phyloP scores from a whole-genome alignment of 2,329 filamentous ascomycete species.

The Aspergillus pseudoglaucus region DNA sequence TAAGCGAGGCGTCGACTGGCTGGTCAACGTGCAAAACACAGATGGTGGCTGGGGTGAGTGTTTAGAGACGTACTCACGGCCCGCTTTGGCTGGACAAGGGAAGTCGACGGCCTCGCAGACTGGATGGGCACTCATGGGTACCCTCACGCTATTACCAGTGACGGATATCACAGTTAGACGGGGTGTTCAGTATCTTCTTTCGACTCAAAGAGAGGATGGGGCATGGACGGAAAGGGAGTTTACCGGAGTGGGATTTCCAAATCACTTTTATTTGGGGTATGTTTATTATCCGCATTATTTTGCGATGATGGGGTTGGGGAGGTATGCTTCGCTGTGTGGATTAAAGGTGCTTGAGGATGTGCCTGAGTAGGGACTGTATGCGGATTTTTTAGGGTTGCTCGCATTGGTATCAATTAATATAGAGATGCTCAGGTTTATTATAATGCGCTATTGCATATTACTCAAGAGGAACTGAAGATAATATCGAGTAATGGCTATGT shows the following conservation, averaged over 20 bases:
- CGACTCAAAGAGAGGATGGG: slow-evolving; percentile 1
- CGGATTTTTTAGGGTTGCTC: too few relatives aligned
- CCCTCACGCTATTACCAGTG: slow-evolving; percentile 12
- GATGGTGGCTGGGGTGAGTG: slow-evolving; percentile 31
- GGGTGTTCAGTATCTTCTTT: slow-evolving; percentile 14
- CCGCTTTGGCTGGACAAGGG: slow-evolving; percentile 7
- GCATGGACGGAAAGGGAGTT: slow-evolving; percentile 12
- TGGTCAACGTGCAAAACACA: slow-evolving; percentile 19
- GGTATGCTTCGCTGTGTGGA: not conserved
- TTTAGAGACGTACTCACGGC: slow-evolving; percentile 14
- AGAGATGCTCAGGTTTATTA: too few relatives aligned
- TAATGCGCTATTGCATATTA: too few relatives aligned
- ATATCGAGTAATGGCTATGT: too few relatives aligned
- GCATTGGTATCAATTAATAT: too few relatives aligned
- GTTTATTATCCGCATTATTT: slow-evolving; percentile 1
- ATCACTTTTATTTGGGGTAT: not conserved
- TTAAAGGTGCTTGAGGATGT: slow-evolving; percentile 5
- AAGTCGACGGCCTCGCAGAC: slow-evolving; percentile 26
- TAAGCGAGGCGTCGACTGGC: slow-evolving; percentile 12
- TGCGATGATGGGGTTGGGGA: not conserved
- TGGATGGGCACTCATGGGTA: slow-evolving; percentile 26
- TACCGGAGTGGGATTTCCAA: slow-evolving; percentile 19
- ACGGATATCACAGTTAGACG: slow-evolving; percentile 7
- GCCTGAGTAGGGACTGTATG: not conserved
- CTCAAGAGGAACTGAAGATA: too few relatives aligned